These are phyloP conservation scores for Capsicum baccatum DNA, from an alignment of 257 asterid species.

Conservation along the genomic window DNA sequence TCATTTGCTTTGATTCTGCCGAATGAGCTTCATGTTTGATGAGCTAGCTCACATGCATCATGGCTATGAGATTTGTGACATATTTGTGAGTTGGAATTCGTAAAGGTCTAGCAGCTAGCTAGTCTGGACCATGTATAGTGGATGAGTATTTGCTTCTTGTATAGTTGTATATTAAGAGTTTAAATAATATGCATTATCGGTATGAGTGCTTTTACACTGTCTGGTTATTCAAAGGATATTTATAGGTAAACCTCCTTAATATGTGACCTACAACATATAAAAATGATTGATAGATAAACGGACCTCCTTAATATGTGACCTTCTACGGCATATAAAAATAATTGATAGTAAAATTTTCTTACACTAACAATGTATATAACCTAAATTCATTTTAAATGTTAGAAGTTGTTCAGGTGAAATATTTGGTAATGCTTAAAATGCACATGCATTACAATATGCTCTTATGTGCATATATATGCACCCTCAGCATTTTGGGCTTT, in stretches of 20 bases:
- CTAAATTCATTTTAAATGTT: neutral
- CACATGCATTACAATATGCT: neutral
- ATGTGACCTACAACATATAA: neutral
- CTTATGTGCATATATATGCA: neutral
- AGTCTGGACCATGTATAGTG: no score
- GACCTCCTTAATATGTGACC: no score
- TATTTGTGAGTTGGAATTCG: slow-evolving; percentile 17
- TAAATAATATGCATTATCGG: neutral
- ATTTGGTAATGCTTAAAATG: neutral
- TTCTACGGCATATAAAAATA: no score
- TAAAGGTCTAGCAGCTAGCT: neutral
- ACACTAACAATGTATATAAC: neutral
- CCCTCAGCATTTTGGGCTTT: neutral
- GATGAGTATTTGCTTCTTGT: neutral
- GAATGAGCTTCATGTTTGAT: neutral
- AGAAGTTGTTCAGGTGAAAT: neutral
- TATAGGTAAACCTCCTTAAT: neutral
- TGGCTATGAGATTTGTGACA: neutral
- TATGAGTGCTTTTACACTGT: neutral
- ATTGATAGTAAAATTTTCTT: no score
- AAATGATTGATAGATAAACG: no score
- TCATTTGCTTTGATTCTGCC: neutral
- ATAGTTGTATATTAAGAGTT: neutral
- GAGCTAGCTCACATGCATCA: slow-evolving; percentile 15
- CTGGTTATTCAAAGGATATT: neutral